Conservation (phyloP, 805 yeast genomes). For the Kodamaea lidongshanica region DNA sequence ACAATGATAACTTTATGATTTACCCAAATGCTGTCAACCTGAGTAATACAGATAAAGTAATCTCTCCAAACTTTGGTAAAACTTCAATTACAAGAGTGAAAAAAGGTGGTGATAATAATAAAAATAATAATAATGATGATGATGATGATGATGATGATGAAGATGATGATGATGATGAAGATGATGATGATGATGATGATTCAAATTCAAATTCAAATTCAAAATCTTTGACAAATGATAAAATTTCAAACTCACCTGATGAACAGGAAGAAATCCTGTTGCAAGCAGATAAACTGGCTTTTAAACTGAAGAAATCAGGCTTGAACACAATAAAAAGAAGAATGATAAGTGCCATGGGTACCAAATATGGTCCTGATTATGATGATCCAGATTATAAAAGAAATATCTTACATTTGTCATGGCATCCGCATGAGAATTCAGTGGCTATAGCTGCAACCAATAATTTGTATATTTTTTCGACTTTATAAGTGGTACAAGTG, state of each 20-base stretch:
- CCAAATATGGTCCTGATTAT: conserved; percentile 53
- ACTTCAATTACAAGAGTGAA: conserved; percentile 10
- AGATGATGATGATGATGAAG: conserved; percentile 21
- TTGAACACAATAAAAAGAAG: conserved; percentile 40
- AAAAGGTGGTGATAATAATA: conserved; percentile 10
- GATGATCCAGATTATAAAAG: conserved; percentile 89
- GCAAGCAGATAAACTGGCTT: conserved; percentile 97
- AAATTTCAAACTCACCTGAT: conserved; percentile 17
- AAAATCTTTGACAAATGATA: too few species aligned
- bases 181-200: conserved; percentile 1
- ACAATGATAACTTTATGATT: conserved; percentile 94
- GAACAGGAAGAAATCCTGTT: conserved; percentile 60
- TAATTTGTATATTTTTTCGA: conserved; percentile 79
- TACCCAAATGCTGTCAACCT: conserved; percentile 71
- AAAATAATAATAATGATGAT: conserved; percentile 13
- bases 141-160: conserved; percentile 42
- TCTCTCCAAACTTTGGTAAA: conserved; percentile 12
- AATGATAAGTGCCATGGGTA: conserved; percentile 44
- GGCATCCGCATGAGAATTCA: conserved; percentile 97
- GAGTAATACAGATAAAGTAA: conserved; percentile 5
- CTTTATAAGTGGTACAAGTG: conserved; percentile 45
- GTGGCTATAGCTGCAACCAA: conserved; percentile 98
- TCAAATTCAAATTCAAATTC: conserved; percentile 1
- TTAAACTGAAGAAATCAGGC: conserved; percentile 67
- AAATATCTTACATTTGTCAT: conserved; percentile 88